Base-by-base conservation (phyloP, 305 asterid species). In the Solanum hybrid region DNA sequence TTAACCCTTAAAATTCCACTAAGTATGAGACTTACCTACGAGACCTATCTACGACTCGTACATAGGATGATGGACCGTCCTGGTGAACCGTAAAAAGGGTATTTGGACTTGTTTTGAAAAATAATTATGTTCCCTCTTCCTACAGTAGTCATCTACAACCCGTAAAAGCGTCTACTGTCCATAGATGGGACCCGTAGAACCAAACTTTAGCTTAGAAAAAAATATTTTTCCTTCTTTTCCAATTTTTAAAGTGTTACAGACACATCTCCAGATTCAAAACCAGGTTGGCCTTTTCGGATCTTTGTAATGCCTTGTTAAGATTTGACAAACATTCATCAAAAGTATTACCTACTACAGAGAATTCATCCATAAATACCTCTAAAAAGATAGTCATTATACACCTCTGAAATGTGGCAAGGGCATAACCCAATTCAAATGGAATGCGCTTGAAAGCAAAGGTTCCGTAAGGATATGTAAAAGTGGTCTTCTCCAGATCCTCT, bases 71-170 rank as follows among this genome's bases (percentile, higher is more conserved):
- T 4, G 1, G 5, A 22, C 11, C 26, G 0, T 22, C 26, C 11
- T 22, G 11, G 26, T 20, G 26, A 60, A 22, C 26, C 2, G 12
- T 60, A 60, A 60, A 60, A 7, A 22, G 27, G 5, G 12, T 60
- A 60, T 0, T 60, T 5, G 10, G 26, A 22, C 12, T 20, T 60
- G 26, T 7, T 60, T 60, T 60, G 72, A 60, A 60, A 51, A 60
- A 22, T 20, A 7, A 60, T 60, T 60, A 60, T 60, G 4, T 22
- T 20, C 5, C 26, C 10, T 20, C 11, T 20, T 60, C 11, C 26
- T 20, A 60, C 11, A 3, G 5, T 60, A 3, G 2, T 0, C 12
- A 22, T 7, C 5, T 60, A 60, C 2, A 0, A 0, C 12, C 11
- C 2, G 12, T 60, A 60, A 1, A 60, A 60, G 12, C 12, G 0